These are phyloP conservation scores for Lodderomyces oxycetoniae DNA, from an alignment of 1,139 yeast species.

Conservation along the genomic window DNA sequence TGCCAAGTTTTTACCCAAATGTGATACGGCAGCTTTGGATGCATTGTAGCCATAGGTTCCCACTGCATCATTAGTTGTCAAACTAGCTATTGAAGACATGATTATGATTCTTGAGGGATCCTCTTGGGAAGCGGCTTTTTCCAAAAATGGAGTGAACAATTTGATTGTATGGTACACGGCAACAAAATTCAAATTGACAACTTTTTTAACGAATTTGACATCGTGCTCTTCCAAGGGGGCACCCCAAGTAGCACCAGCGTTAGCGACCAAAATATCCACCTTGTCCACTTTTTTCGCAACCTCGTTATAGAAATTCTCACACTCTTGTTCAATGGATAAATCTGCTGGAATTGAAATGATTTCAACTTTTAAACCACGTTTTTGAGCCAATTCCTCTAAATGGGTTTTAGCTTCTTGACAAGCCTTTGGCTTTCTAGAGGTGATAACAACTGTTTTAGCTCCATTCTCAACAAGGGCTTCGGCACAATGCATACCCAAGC, in stretches of 20 bases:
- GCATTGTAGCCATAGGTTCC: constrained; percentile 71
- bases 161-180: constrained; percentile 72
- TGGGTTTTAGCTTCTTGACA: constrained; percentile 55
- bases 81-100: constrained; percentile 59
- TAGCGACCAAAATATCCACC: constrained; percentile 65
- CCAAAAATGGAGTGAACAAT: constrained; percentile 54
- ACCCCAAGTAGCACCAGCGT: constrained; percentile 85
- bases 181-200: constrained; percentile 58
- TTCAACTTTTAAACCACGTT: constrained; percentile 37
- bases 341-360: constrained; percentile 60
- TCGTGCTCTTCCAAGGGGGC: constrained; percentile 61
- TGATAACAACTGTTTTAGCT: constrained; percentile 57
- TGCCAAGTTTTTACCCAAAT: constrained; percentile 62
- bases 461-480: constrained; percentile 63
- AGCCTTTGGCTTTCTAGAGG: constrained; percentile 63
- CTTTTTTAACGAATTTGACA: constrained; percentile 58
- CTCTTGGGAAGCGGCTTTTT: constrained; percentile 47
- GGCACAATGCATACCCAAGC: constrained; percentile 67
- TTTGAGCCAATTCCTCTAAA: constrained; percentile 44
- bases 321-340: constrained; percentile 49
- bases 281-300: constrained; percentile 39
- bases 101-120: constrained; percentile 67
- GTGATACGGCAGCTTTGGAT: constrained; percentile 75
- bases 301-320: constrained; percentile 41
- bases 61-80: constrained; percentile 41